phyloP scores from a whole-genome alignment of 257 asterid species.

The Thymus mandschuricus region DNA sequence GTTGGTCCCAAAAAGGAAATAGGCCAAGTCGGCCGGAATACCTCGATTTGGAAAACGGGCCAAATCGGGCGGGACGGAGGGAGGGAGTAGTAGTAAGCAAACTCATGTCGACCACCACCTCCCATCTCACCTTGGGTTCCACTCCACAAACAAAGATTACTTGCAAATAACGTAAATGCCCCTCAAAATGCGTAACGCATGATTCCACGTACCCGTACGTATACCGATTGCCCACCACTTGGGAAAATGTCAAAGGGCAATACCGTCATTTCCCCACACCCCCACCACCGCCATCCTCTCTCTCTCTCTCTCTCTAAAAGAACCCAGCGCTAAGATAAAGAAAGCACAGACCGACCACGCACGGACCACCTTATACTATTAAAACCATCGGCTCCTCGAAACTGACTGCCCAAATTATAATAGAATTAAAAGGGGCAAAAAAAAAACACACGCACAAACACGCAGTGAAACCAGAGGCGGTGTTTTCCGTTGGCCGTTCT shows the following conservation, averaged over 20 bases:
- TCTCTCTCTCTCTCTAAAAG: background rate
- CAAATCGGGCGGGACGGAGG: no score
- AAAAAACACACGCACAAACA: background rate
- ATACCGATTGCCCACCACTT: background rate
- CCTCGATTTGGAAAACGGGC: no score
- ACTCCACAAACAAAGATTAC: background rate
- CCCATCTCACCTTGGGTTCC: constrained; percentile 1
- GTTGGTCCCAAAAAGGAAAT: no score
- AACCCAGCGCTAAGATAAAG: constrained; percentile 22
- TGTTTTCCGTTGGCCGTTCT: constrained; percentile 34
- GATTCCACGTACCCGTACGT: constrained; percentile 14
- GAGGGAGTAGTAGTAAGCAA: background rate
- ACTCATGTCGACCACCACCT: background rate
- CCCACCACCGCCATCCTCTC: background rate
- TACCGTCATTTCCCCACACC: constrained; percentile 15
- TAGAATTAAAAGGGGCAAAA: background rate
- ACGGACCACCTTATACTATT: constrained; percentile 24
- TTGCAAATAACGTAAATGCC: constrained; percentile 7
- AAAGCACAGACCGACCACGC: constrained; percentile 27
- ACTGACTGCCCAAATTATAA: constrained; percentile 25
- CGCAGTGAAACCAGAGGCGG: constrained; percentile 43
- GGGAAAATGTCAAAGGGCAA: constrained; percentile 32
- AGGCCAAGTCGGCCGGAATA: no score
- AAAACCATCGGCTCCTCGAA: constrained; percentile 35
- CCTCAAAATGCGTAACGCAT: constrained; percentile 9